These are phyloP conservation scores for Ganoderma boninense DNA, from an alignment of 1,284 basidiomycete genomes.

Conservation along the genomic window DNA sequence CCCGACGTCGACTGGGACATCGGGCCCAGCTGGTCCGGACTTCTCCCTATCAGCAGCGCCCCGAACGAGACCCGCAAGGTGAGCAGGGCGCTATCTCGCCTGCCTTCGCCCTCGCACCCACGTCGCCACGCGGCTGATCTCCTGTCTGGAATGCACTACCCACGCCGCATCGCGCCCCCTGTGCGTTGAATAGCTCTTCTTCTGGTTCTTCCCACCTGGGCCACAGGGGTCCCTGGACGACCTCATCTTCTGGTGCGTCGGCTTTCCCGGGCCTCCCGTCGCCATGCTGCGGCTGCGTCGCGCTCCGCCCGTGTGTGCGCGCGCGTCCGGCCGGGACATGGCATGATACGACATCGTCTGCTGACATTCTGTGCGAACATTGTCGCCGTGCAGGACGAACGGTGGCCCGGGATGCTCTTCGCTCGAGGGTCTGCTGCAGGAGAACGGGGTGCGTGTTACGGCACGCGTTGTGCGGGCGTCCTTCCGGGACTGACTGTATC, in stretches of 20 bases:
- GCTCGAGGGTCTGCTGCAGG: conserved; percentile 80
- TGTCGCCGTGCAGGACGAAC: conserved; percentile 52
- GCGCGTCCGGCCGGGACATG: not conserved
- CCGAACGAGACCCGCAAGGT: conserved; percentile 74
- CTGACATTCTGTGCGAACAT: conserved; percentile 15
- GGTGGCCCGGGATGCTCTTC: conserved; percentile 73
- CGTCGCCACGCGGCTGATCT: conserved; percentile 11
- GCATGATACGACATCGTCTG: conserved; percentile 11
- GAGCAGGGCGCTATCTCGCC: conserved; percentile 15
- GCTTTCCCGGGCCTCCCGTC: conserved; percentile 25
- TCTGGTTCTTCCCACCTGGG: conserved; percentile 88
- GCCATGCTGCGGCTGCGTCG: conserved; percentile 42
- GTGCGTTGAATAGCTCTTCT: conserved; percentile 66
- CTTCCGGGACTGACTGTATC: not conserved
- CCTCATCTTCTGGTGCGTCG: conserved; percentile 71
- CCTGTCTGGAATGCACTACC: conserved; percentile 15
- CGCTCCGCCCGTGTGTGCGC: conserved; percentile 1
- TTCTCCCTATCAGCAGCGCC: conserved; percentile 72
- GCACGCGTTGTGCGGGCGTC: not conserved
- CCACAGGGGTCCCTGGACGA: conserved; percentile 76
- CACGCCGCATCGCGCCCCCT: conserved; percentile 7
- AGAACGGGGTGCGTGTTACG: conserved; percentile 72
- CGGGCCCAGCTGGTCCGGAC: conserved; percentile 78
- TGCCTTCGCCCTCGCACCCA: not conserved
- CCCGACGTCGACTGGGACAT: conserved; percentile 78